Percentiles rank a stretch among this genome's conserved stretches.
These are phyloP conservation scores for Fusarium sp. DNA, from an alignment of 2,329 filamentous ascomycete species.

Conservation along the genomic window DNA sequence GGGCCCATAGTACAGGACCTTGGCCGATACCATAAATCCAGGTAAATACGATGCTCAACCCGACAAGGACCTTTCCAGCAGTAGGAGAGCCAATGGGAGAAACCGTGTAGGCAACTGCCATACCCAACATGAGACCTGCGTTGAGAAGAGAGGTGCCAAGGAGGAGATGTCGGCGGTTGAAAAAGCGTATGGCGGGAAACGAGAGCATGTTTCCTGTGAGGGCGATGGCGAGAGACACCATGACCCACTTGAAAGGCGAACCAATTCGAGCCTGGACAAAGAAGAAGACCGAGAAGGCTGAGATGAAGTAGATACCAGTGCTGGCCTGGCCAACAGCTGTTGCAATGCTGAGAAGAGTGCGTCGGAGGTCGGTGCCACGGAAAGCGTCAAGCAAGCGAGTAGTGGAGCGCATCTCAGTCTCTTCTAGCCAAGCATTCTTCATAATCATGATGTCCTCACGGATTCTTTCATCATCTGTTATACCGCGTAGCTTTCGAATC, in stretches of 20 bases:
- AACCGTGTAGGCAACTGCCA: neutral
- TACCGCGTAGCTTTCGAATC: neutral
- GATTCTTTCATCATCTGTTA: neutral
- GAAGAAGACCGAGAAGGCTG: neutral
- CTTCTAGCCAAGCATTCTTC: neutral
- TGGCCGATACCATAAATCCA: neutral
- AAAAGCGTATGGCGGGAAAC: neutral
- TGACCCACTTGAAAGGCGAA: neutral
- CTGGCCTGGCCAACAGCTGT: neutral
- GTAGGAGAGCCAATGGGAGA: neutral
- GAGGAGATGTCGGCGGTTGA: neutral
- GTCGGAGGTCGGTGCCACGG: neutral
- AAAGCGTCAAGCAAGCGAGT: neutral
- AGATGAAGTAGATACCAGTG: neutral
- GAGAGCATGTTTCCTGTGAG: neutral
- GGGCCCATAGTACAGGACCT: neutral
- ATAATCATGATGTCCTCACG: neutral
- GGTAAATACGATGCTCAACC: neutral
- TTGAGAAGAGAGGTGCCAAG: neutral
- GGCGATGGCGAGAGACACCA: neutral
- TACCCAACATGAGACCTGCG: neutral
- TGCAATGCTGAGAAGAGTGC: neutral
- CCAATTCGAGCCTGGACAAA: neutral
- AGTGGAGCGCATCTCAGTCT: neutral
- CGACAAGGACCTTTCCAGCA: neutral